Base-by-base conservation (phyloP, 2,329 filamentous ascomycete genomes). In the Helotiales sp. region DNA sequence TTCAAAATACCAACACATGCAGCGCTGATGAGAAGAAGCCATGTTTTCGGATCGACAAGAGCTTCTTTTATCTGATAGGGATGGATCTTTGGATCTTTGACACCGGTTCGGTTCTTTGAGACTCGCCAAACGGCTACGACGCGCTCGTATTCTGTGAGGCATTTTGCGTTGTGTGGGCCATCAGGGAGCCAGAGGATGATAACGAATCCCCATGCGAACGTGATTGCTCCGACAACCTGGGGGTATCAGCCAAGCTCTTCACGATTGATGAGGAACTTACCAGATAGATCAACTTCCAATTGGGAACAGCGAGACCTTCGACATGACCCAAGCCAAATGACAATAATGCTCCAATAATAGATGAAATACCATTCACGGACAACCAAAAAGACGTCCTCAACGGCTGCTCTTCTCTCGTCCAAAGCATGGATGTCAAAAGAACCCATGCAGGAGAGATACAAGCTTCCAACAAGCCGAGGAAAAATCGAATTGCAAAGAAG, bases 231-330 rank as follows among this genome's bases (percentile, higher is more conserved):
- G 63, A 85, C 81, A 48, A 87, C 50, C 57, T 59, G 71, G 86
- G 89, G 67, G 79, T n/a, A 12, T 77, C 0, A 84, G 88, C 54
- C 88, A 65, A n/a, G 0, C n/a, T 74, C 75, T 0, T 84, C 84
- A 0, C 83, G 83, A 25, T 15, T 5, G 29, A 13, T 50, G 17
- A 8, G 10, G 19, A 13, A 86, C 72, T 52, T 72, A 71, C 58
- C 25, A 89, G 74, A 67, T 88, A 89, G 56, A 89, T 85, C 62
- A 87, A 87, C 73, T 88, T 85, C 86, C 86, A 91, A 4, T 79
- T 75, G 30, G 75, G 77, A 33, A 88, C 71, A 0, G 72, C 69
- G 0, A 81, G 80, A 1, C 76, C 74, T 0, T 68, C 71, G 48
- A 88, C 81, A 69, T 87, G 84, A 0, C 83, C 84, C 63, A 88